These are phyloP conservation scores for Globisporangium acanthophoron DNA, from an alignment of 352 stramenopile species.

Conservation along the genomic window DNA sequence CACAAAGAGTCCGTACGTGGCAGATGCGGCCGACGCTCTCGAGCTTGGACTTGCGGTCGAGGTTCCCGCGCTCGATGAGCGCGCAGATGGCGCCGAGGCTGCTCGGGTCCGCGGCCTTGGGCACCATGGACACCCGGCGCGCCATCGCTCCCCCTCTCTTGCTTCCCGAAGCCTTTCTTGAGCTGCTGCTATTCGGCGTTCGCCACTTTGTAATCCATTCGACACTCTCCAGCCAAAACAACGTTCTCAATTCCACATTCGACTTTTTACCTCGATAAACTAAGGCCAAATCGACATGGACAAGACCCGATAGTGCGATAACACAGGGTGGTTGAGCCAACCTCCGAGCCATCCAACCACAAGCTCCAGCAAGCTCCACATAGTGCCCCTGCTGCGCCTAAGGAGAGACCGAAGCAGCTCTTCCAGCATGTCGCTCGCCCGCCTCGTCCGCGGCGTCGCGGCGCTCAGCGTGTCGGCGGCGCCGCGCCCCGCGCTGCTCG, in stretches of 20 bases:
- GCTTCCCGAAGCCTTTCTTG: background rate
- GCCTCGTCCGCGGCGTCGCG: slow-evolving; percentile 50
- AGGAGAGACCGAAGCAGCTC: background rate
- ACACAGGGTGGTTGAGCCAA: background rate
- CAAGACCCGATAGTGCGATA: no score
- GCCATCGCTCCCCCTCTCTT: slow-evolving; percentile 7
- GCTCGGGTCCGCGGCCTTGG: slow-evolving; percentile 15
- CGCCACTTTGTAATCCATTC: slow-evolving; percentile 1
- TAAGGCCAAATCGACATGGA: background rate
- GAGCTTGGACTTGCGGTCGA: slow-evolving; percentile 86
- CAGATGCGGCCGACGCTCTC: slow-evolving; percentile 80
- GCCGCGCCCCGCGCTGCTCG: slow-evolving; percentile 24
- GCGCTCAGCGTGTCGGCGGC: slow-evolving; percentile 30
- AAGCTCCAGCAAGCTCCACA: background rate
- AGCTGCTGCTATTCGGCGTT: background rate
- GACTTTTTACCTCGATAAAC: background rate
- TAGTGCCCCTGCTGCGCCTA: background rate
- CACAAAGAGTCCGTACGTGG: slow-evolving; percentile 34
- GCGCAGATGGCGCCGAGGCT: slow-evolving; percentile 76
- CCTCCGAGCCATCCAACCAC: background rate
- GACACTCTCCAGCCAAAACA: background rate
- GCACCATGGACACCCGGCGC: slow-evolving; percentile 14
- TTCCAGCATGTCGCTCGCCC: slow-evolving; percentile 25
- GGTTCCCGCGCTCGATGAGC: slow-evolving; percentile 74
- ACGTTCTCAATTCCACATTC: background rate